phyloP scores from a whole-genome alignment of 371 early-diverging fungal species.

The Syncephalastrum racemosum region DNA sequence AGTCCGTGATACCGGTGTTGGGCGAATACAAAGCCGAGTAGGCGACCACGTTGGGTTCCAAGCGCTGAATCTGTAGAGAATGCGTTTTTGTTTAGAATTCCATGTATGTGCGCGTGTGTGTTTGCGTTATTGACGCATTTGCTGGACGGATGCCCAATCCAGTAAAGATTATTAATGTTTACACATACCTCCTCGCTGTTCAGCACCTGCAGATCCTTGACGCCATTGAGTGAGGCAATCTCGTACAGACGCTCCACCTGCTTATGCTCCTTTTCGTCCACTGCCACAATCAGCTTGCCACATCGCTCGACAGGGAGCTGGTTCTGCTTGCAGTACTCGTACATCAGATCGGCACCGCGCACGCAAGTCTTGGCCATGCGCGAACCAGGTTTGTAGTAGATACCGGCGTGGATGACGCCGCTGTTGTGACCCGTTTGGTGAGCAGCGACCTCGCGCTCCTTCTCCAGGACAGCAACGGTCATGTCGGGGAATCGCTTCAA shows the following conservation, averaged over 20 bases:
- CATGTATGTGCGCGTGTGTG: neutral
- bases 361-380: constrained; percentile 52
- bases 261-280: constrained; percentile 45
- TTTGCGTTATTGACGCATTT: neutral
- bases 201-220: constrained; percentile 44
- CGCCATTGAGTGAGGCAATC: constrained; percentile 44
- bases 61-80: constrained; percentile 31
- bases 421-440: constrained; percentile 54
- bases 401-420: constrained; percentile 54
- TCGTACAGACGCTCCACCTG: constrained; percentile 41
- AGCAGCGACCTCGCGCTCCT: constrained; percentile 51
- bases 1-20: constrained; percentile 53
- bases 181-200: constrained; percentile 42
- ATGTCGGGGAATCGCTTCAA: constrained; percentile 44
- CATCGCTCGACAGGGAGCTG: constrained; percentile 49
- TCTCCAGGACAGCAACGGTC: constrained; percentile 51
- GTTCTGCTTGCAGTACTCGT: constrained; percentile 51
- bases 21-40: constrained; percentile 52
- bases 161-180: neutral
- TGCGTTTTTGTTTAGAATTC: neutral
- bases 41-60: constrained; percentile 50
- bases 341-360: constrained; percentile 49
- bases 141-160: neutral
- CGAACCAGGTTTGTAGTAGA: constrained; percentile 51
- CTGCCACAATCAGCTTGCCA: constrained; percentile 52